Evolutionary conservation across 805 yeast species (phyloP).

Genomic region (Wickerhamiella cacticola): DNA sequence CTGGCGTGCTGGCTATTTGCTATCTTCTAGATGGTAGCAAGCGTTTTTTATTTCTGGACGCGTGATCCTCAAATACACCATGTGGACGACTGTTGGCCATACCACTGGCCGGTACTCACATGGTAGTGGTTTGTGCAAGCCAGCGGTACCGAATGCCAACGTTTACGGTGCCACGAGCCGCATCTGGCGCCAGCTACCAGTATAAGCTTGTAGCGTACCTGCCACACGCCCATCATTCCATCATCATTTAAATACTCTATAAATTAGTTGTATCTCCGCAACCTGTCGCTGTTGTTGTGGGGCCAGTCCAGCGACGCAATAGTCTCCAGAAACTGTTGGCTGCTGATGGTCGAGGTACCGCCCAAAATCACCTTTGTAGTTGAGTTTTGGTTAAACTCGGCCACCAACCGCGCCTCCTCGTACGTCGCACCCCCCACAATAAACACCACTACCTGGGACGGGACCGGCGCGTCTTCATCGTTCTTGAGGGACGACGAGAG

Average conservation of each 20-base stretch:
- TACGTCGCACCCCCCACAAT: constrained; percentile 79
- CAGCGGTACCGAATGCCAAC: too few relatives aligned
- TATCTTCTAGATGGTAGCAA: too few relatives aligned
- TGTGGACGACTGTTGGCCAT: too few relatives aligned
- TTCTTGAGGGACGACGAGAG: constrained; percentile 16
- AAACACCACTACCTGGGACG: constrained; percentile 31
- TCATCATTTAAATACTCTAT: neutral
- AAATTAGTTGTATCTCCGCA: neutral
- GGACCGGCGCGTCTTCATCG: constrained; percentile 25
- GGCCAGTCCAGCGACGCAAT: constrained; percentile 8
- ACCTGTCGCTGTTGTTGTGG: constrained; percentile 1
- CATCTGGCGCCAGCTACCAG: too few relatives aligned
- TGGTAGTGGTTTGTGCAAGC: too few relatives aligned
- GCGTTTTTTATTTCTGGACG: too few relatives aligned
- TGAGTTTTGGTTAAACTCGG: constrained; percentile 46
- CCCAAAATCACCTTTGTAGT: constrained; percentile 67
- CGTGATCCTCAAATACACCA: too few relatives aligned
- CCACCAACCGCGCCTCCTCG: constrained; percentile 72
- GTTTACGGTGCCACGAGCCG: too few relatives aligned
- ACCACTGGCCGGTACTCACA: too few relatives aligned
- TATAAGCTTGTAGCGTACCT: too few relatives aligned
- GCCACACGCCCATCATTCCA: neutral
- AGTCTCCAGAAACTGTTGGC: constrained; percentile 32
- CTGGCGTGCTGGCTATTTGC: too few relatives aligned
- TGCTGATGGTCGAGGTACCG: constrained; percentile 43